phyloP scores from a whole-genome alignment of 106 monocot species.

The Dendrobium officinale region DNA sequence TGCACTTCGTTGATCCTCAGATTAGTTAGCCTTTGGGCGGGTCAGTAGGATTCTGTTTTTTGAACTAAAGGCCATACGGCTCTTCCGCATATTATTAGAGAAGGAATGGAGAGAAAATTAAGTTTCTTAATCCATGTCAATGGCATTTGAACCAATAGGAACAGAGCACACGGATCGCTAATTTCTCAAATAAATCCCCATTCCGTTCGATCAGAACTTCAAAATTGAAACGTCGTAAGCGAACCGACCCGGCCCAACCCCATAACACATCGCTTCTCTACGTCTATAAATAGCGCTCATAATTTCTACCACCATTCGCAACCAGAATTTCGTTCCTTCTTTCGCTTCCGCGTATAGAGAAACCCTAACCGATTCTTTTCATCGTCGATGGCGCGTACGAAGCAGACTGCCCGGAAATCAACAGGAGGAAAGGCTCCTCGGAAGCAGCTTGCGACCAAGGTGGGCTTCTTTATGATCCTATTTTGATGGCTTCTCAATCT shows the following conservation, averaged over 20 bases:
- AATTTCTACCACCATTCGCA: not conserved
- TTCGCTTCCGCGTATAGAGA: not conserved
- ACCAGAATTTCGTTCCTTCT: not conserved
- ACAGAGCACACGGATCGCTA: not conserved
- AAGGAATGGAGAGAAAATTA: no score
- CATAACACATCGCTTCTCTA: not conserved
- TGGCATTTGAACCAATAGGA: not conserved
- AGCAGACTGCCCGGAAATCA: not conserved
- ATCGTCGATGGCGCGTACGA: not conserved
- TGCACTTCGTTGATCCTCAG: no score
- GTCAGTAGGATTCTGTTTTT: no score
- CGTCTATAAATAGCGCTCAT: not conserved
- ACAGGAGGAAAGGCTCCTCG: slow-evolving; percentile 5
- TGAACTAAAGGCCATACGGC: no score
- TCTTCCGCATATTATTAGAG: no score
- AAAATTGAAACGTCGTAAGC: not conserved
- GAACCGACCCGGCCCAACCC: not conserved
- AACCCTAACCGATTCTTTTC: not conserved
- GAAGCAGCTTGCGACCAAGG: slow-evolving; percentile 33
- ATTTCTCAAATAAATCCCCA: not conserved
- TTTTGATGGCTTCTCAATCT: no score
- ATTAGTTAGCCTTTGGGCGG: no score
- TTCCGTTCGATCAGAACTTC: not conserved
- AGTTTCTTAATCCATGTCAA: not conserved
- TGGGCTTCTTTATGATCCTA: no score